Percentiles rank a stretch among this genome's conserved stretches.
These are phyloP conservation scores for Gleditsia sinensis DNA, from an alignment of 306 rosid species.

Conservation along the genomic window DNA sequence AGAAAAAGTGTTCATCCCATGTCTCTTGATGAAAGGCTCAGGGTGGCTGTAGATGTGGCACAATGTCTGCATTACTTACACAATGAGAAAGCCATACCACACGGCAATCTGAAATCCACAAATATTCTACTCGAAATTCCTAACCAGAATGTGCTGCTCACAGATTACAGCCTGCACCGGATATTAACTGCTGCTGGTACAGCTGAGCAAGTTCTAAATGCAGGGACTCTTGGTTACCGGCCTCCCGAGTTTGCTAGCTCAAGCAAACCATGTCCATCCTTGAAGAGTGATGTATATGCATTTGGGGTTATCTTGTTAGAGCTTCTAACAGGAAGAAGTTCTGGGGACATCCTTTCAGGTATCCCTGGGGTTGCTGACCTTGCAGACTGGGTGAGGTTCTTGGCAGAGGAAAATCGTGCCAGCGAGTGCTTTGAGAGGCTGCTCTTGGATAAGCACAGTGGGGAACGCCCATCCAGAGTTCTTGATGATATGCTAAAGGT, in stretches of 20 bases:
- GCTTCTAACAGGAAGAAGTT: slow-evolving; percentile 67
- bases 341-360: slow-evolving; percentile 65
- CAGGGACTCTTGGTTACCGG: slow-evolving; percentile 72
- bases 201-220: slow-evolving; percentile 75
- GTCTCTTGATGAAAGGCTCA: slow-evolving; percentile 55
- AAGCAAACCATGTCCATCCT: slow-evolving; percentile 69
- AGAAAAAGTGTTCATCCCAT: slow-evolving; percentile 51
- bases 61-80: slow-evolving; percentile 67
- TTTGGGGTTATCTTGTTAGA: slow-evolving; percentile 78
- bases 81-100: slow-evolving; percentile 78
- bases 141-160: slow-evolving; percentile 48
- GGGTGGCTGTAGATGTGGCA: slow-evolving; percentile 60
- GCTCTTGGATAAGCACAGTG: slow-evolving; percentile 40
- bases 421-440: slow-evolving; percentile 64
- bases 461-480: slow-evolving; percentile 26
- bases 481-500: slow-evolving; percentile 66
- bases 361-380: slow-evolving; percentile 61
- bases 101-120: slow-evolving; percentile 81
- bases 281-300: slow-evolving; percentile 83
- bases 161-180: slow-evolving; percentile 78
- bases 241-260: slow-evolving; percentile 83
- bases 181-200: slow-evolving; percentile 70
- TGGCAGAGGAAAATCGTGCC: slow-evolving; percentile 52
- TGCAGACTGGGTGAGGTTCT: slow-evolving; percentile 66
- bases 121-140: slow-evolving; percentile 68